Percentiles rank a stretch among this genome's conserved stretches.
These are phyloP conservation scores for Leishmania turanica DNA, from an alignment of 208 protist species.

Conservation along the genomic window DNA sequence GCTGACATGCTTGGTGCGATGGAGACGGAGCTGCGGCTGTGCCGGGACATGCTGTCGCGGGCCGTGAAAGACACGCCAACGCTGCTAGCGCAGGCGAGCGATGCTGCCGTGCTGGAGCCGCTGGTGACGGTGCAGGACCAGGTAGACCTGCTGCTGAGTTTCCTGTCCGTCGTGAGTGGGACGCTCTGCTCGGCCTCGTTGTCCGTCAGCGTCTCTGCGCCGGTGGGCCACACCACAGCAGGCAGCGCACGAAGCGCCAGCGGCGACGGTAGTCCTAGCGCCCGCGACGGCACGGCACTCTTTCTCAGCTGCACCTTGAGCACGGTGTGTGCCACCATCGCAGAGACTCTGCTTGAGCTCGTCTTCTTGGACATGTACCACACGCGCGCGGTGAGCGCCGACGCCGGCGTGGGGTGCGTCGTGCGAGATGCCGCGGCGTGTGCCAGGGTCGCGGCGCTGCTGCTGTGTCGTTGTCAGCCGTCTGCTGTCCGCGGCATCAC, in stretches of 20 bases:
- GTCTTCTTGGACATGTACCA: conserved; percentile 25
- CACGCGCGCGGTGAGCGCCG: conserved; percentile 14
- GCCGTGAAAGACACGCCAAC: conserved; percentile 24
- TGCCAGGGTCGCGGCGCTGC: conserved; percentile 24
- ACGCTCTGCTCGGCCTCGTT: conserved; percentile 27
- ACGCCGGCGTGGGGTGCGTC: conserved; percentile 18
- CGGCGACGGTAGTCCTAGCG: neutral
- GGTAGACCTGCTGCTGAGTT: conserved; percentile 36
- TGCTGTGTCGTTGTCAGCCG: conserved; percentile 49
- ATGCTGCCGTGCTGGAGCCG: conserved; percentile 33
- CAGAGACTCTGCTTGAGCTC: conserved; percentile 31
- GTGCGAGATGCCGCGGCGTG: conserved; percentile 33
- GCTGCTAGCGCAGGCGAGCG: conserved; percentile 27
- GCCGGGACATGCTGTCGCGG: conserved; percentile 21
- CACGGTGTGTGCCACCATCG: conserved; percentile 20
- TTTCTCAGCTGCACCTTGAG: conserved; percentile 15
- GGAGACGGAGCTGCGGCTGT: conserved; percentile 21
- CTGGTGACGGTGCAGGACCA: conserved; percentile 37
- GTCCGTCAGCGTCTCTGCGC: neutral
- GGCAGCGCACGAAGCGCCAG: neutral
- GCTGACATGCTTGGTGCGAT: conserved; percentile 35
- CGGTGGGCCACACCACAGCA: neutral
- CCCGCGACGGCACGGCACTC: neutral
- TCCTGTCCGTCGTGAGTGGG: conserved; percentile 25
- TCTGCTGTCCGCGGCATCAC: conserved; percentile 8